Conservation (phyloP, 2,329 filamentous ascomycete genomes). For the Fusarium sororula region DNA sequence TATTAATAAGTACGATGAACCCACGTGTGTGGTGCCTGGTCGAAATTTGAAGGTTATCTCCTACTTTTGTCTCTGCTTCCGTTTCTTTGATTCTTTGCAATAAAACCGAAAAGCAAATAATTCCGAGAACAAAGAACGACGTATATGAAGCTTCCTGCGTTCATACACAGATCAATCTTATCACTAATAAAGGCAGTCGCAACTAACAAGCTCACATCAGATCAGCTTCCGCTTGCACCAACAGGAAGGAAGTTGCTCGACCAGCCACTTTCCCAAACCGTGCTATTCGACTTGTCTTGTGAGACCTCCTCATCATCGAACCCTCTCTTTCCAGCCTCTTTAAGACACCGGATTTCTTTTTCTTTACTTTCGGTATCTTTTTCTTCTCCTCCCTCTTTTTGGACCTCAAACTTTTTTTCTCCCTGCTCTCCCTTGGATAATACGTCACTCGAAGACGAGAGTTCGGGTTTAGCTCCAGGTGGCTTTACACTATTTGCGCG, state of each 20-base stretch:
- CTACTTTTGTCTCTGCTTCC: not conserved
- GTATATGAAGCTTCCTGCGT: constrained; percentile 10
- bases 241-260: constrained; percentile 6
- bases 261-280: constrained; percentile 20
- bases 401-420: not conserved
- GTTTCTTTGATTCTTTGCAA: not conserved
- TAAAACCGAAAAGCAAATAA: not conserved
- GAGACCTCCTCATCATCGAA: constrained; percentile 10
- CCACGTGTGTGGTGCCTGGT: not conserved
- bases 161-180: not conserved
- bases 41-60: not conserved
- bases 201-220: constrained; percentile 6
- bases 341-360: not conserved
- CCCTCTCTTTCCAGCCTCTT: constrained; percentile 9
- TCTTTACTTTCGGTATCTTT: not conserved
- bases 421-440: not conserved
- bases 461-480: constrained; percentile 17
- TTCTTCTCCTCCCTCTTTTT: not conserved
- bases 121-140: not conserved
- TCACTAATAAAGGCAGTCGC: not conserved
- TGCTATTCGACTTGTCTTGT: constrained; percentile 4
- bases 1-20: constrained; percentile 19
- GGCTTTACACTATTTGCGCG: constrained; percentile 14
- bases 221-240: not conserved
- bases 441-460: constrained; percentile 18